Base-by-base conservation (phyloP, 306 rosid genomes). In the Dalbergia cultrata region DNA sequence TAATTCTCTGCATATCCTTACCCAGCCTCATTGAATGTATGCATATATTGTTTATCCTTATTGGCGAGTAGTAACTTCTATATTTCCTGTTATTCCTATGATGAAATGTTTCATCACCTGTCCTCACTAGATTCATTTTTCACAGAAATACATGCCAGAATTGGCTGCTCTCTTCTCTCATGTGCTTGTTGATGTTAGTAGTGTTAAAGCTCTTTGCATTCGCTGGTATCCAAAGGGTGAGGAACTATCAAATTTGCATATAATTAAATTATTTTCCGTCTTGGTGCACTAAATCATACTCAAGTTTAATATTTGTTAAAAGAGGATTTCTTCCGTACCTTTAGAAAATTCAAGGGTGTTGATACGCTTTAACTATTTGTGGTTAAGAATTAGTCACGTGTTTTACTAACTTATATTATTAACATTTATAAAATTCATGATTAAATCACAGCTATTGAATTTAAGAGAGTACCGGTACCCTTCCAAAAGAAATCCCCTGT, bases 161-260 rank as follows among this genome's bases (percentile, higher is more conserved):
- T 88, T 95, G 87, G 97, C 97, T 39, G 84, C 85, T 71, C 93
- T 93, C 82, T 95, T 95, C 89, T 80, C 99, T 70, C 99, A 95
- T 58, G 99, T 95, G 64, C 75, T 95, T 60, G 99, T 95, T 44
- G 99, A 95, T 78, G 99, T 95, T 81, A 95, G 99, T 82, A 95
- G 99, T 37, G 82, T 95, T 82, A 91, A 85, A 77, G 94, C 93
- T 72, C 88, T 95, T 18, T 95, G 94, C 85, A 41, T 84, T 53
- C 99, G 98, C 78, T 95, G 99, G 99, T 95, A 80, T 85, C 99
- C 97, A 4, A 86, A 7, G 85, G 99, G 99, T 95, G 84, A 88
- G 75, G 53, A 76, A 67, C 60, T 70, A 66, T 47, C 18, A 18
- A 35, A 1, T 77, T 77, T 6, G 3, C 39, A 65, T 79, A 8